phyloP scores from a whole-genome alignment of 2,329 filamentous ascomycete genomes.

The Diaporthe sp. region DNA sequence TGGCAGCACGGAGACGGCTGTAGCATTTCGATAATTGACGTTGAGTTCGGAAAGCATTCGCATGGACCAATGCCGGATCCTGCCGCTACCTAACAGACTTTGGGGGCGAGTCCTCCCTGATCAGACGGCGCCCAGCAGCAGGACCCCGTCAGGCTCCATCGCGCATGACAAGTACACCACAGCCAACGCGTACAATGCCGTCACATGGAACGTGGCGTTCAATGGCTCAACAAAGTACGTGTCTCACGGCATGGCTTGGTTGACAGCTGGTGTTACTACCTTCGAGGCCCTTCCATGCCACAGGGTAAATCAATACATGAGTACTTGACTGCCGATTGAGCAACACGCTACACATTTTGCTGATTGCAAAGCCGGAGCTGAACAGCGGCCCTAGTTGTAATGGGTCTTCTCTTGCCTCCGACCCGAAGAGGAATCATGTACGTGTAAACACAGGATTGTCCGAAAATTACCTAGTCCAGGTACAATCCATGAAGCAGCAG shows the following conservation, averaged over 20 bases:
- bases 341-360: background rate
- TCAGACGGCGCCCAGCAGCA: background rate
- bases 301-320: background rate
- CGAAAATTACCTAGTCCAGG: background rate
- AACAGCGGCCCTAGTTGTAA: background rate
- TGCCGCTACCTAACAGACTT: background rate
- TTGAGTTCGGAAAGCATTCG: too few relatives aligned
- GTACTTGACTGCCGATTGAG: background rate
- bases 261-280: conserved; percentile 15
- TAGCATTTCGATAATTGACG: background rate
- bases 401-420: background rate
- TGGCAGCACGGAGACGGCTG: background rate
- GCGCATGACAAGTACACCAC: background rate
- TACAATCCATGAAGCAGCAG: background rate
- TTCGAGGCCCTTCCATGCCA: background rate
- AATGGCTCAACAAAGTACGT: conserved; percentile 5
- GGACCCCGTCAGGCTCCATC: background rate
- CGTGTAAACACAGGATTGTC: background rate
- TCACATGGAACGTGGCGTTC: conserved; percentile 27
- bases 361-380: too few relatives aligned
- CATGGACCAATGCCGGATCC: background rate
- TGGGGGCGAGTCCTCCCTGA: background rate
- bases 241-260: background rate
- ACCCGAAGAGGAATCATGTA: background rate
- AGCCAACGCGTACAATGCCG: conserved; percentile 1